Evolutionary conservation across 257 asterid species (phyloP), one percentile per base, ranked within the genome.

Genomic region (Jaltomata sinuosa): DNA sequence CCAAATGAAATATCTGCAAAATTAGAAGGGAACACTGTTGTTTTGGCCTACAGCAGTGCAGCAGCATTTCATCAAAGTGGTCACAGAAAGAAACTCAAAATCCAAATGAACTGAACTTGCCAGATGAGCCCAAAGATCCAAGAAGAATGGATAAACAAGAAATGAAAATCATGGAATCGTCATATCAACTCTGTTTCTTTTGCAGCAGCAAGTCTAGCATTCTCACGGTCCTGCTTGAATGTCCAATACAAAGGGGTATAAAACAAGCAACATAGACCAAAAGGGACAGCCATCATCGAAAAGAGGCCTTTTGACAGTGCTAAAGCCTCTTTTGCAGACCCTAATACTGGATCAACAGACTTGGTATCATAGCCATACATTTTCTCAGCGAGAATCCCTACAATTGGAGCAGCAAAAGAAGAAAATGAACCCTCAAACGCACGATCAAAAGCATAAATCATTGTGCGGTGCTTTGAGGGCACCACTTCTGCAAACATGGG

Each of bases 401-500:
- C 99, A 21, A 92, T 59, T 0, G 99, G 99, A 47, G 98, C 99
- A 2, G 98, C 99, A 61, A 94, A 94, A 0, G 99, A 96, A 36
- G 99, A 93, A 79, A 96, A 96, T 2, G 99, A 94, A 19, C 91
- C 97, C 82, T 96, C 99, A 38, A 94, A 94, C 0, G 98, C 98
- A 2, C 98, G 97, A 76, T 96, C 99, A 71, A 94, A 93, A 14
- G 99, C 99, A 49, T 94, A 96, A 11, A 96, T 93, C 99, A 96
- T 96, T 53, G 99, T 96, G 12, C 98, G 98, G 78, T 96, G 96
- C 78, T 86, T 94, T 81, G 97, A 77, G 15, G 99, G 98, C 89
- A 94, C 99, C 29, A 96, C 98, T 91, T 96, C 98, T 4, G 98
- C 99, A 49, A 96, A 96, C 97, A 96, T 93, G 1, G 98, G 99